These are phyloP conservation scores for Tuber borchii DNA, from an alignment of 495 filamentous ascomycete species.

Conservation along the genomic window DNA sequence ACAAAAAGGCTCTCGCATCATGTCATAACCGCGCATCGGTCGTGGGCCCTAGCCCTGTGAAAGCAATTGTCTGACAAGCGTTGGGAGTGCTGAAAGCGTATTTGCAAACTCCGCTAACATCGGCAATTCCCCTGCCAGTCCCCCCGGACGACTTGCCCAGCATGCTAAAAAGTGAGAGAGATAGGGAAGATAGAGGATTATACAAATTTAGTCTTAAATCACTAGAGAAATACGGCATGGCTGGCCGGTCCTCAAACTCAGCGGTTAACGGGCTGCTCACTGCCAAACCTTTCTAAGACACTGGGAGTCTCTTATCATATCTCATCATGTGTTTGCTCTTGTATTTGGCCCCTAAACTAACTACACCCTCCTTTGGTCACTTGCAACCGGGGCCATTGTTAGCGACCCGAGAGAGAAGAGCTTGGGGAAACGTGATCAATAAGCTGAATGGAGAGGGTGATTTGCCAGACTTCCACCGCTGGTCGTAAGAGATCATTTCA, in stretches of 20 bases:
- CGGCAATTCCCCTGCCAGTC: background rate
- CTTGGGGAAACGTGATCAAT: background rate
- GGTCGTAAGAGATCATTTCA: background rate
- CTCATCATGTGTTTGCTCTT: background rate
- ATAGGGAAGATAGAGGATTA: background rate
- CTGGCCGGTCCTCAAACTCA: background rate
- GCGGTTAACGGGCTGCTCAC: background rate
- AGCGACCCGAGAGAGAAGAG: background rate
- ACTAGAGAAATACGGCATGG: background rate
- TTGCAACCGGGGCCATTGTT: background rate
- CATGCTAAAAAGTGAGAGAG: background rate
- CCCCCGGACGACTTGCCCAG: background rate
- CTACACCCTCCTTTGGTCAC: background rate
- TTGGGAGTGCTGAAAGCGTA: background rate
- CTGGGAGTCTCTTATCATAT: background rate
- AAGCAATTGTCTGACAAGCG: background rate
- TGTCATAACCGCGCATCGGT: background rate
- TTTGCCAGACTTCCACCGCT: background rate
- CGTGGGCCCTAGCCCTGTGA: no score
- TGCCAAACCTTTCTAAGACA: background rate
- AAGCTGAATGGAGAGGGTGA: background rate
- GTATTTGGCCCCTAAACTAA: background rate
- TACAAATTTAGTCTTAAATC: background rate
- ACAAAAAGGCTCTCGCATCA: background rate
- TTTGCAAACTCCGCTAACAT: background rate